Base-by-base conservation (phyloP, 805 yeast species). In the Starmerella geochares region DNA sequence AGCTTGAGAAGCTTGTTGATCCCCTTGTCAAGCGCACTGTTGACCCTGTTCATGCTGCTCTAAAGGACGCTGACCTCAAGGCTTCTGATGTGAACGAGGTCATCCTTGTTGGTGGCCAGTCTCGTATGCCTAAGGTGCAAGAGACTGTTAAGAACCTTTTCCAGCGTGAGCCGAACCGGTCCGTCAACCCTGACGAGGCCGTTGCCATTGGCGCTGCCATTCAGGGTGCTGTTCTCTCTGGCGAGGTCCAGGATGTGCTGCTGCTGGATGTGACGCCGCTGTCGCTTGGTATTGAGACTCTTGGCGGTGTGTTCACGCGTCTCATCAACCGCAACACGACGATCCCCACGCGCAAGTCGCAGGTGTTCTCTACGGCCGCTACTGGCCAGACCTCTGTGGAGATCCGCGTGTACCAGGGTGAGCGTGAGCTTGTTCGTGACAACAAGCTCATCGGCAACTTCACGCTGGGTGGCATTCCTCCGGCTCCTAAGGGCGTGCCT, bases 331-430 rank as follows among this genome's bases (percentile, higher is more conserved):
- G 94, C 74, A 84, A 87, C 81, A 87, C 96, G 61, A 87, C 96
- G 56, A 86, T 87, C 60, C 96, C 96, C 71, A 86, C 95, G 63
- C 86, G 86, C 80, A 87, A 87, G 75, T 84, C 95, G 44, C 96
- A 87, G 76, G 80, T 87, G 64, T 87, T 88, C 83, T 86, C 95
- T 49, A 86, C 96, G 63, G 95, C 95, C 57, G 87, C 94, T 58
- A 83, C 90, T 62, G 95, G 95, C 68, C 96, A 86, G 77, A 86
- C 95, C 58, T 83, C 94, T 62, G 95, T 86, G 62, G 95, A 86
- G 76, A 87, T 87, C 74, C 83, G 96, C 75, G 96, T 87, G 54
- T 88, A 86, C 95, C 96, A 87, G 77, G 96, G 96, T 77, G 96
- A 87, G 79, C 85, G 96, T 78, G 96, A 87, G 75, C 81, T 88